These are phyloP conservation scores for Leccinellum albellum DNA, from an alignment of 768 basidiomycete genomes.

Conservation along the genomic window DNA sequence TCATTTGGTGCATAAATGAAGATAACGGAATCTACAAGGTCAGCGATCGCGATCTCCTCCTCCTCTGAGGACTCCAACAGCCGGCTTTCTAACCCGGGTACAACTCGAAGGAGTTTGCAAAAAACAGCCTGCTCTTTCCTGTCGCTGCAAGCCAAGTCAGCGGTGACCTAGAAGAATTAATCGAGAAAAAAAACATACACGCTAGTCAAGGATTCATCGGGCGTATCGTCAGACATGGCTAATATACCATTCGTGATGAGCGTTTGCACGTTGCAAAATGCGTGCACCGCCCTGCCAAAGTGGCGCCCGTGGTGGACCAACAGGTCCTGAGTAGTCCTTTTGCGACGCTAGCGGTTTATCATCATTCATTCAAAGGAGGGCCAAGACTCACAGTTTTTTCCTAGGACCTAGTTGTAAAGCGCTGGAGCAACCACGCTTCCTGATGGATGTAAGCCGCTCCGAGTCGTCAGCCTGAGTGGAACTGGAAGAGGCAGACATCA, in stretches of 20 bases:
- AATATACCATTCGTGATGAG: neutral
- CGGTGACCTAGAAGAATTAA: neutral
- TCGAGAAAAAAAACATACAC: neutral
- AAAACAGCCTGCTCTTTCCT: neutral
- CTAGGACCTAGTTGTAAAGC: neutral
- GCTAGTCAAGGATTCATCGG: neutral
- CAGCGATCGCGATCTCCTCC: too few relatives aligned
- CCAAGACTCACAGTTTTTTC: neutral
- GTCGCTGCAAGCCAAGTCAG: neutral
- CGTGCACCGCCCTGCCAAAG: neutral
- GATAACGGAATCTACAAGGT: too few relatives aligned
- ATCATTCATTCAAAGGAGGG: neutral
- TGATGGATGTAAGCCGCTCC: neutral
- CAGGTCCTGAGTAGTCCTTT: neutral
- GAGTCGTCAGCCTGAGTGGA: neutral
- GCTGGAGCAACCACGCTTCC: neutral
- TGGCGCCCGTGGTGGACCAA: neutral
- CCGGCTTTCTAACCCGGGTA: too few relatives aligned
- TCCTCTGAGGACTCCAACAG: too few relatives aligned
- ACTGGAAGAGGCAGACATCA: neutral
- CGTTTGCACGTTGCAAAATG: too few relatives aligned
- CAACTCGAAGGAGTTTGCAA: too few relatives aligned
- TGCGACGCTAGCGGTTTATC: neutral
- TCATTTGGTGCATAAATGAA: too few relatives aligned
- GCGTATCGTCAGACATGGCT: neutral